Base-by-base conservation (phyloP, 768 basidiomycete species). In the Roridomyces roridus region DNA sequence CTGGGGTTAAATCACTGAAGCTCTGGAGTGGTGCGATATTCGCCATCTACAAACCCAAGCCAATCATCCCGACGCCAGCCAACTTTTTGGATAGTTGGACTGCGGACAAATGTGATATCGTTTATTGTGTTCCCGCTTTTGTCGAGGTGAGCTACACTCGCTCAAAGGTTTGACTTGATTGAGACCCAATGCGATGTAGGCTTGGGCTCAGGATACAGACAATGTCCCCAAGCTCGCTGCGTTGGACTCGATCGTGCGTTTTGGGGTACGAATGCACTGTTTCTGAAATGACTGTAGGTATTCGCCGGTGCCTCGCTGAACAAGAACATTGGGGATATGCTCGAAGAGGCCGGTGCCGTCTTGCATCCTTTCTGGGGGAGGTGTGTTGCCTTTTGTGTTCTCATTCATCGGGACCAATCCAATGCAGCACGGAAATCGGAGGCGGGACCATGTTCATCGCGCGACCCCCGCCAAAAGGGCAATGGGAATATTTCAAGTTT, bases 41-140 rank as follows among this genome's bases (percentile, higher is more conserved):
- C n/a, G n/a, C n/a, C n/a, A n/a, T n/a, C n/a, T n/a, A n/a, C n/a
- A n/a, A n/a, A n/a, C n/a, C n/a, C n/a, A n/a, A n/a, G n/a, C n/a
- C n/a, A n/a, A n/a, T n/a, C n/a, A n/a, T n/a, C n/a, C 44, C 44
- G 17, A 45, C 44, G 31, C 44, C 44, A 26, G 20, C 6, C 9
- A 45, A 29, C 26, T 45, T 11, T 10, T 21, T 45, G 24, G 25
- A 26, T 18, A 18, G 25, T 14, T 34, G 46, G 3, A 46, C 51
- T 10, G 57, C 29, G 12, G 60, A 60, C 8, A 43, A 60, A 7
- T 62, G 67, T 49, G 55, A 62, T 15, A 50, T 64, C 18, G 37
- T 66, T 10, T 65, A 62, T 36, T 55, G 57, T 42, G 65, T 68
- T 4, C 70, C 70, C 2, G 39, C 46, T n/a, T 66, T 71, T 36